Base-by-base conservation (phyloP, 2,329 filamentous ascomycete genomes). In the Dryadomyces sulphureus region DNA sequence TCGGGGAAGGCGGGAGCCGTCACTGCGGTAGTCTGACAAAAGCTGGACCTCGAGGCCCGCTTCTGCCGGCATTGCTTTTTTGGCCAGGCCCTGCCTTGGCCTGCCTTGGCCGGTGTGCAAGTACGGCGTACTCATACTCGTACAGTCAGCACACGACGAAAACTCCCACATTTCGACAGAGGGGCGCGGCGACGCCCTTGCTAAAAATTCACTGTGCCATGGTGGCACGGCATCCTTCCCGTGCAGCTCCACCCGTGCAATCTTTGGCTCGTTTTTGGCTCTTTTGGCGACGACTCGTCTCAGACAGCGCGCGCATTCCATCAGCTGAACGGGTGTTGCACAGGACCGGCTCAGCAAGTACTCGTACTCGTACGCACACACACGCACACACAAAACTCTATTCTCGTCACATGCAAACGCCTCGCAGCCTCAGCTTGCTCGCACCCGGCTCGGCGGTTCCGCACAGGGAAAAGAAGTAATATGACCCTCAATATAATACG, bases 1-100 rank as follows among this genome's bases (percentile, higher is more conserved):
- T 45, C 43, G 43, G 43, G 43, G 43, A 45, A 45, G 32, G 40
- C 43, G 43, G 43, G 36, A 45, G 38, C 43, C 43, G 34, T 40
- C n/a, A n/a, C n/a, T n/a, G n/a, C n/a, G n/a, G n/a, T n/a, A n/a
- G n/a, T n/a, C n/a, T n/a, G n/a, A n/a, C n/a, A n/a, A n/a, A n/a
- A n/a, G n/a, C n/a, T n/a, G n/a, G n/a, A n/a, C n/a, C n/a, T n/a
- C n/a, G n/a, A n/a, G n/a, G n/a, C n/a, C n/a, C n/a, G n/a, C n/a
- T n/a, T n/a, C n/a, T n/a, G n/a, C n/a, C n/a, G n/a, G n/a, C n/a
- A n/a, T n/a, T n/a, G n/a, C n/a, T n/a, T n/a, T n/a, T n/a, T n/a
- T n/a, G n/a, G 7, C 16, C 27, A 32, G 27, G 9, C 27, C 27
- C 16, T 32, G 27, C 27, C 27, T 32, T 14, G 4, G 27, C 7